Evolutionary conservation across 1,284 basidiomycete genomes (phyloP), one percentile per base, ranked within the genome.

Genomic region (Trichosporon sp.): DNA sequence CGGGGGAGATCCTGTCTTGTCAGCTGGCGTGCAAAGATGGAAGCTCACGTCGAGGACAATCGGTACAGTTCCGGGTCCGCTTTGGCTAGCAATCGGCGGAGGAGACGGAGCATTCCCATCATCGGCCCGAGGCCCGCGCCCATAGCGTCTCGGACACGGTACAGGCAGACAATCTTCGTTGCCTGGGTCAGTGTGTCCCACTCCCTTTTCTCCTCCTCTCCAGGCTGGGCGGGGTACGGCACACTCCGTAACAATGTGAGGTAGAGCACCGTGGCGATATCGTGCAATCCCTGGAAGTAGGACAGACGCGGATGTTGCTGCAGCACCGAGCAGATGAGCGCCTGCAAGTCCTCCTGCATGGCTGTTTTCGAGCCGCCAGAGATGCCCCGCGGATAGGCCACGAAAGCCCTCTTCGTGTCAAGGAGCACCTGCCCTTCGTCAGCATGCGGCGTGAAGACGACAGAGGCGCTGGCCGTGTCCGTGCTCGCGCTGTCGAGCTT

Each of bases 241-340:
- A 63, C 59, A 32, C 35, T 32, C 68, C n/a, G 14, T 21, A 79
- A 21, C 6, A 95, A 85, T 0, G 94, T 95, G 35, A 97, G 87
- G 76, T 92, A 91, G 0, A 97, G 75, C 11, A 97, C 92, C 0
- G 92, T 91, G 38, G 94, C 87, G 64, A 98, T 93, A 79, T 97
- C 95, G 80, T 98, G 95, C 80, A 93, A 96, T 54, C 95, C 95
- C 84, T 96, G 94, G 77, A 95, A 98, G 83, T 97, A 98, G 79
- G 87, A 88, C 48, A 98, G 85, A 48, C 86, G 87, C 5, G 90
- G 90, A 71, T 91, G 88, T 77, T 87, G 88, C 31, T 92, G 88
- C 76, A 97, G 91, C 1, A 95, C 81, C 1, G 88, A 85, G 0
- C 92, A 88, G 70, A 95, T 88, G n/a, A 95, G 87, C n/a, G 86